Evolutionary conservation across 2,329 filamentous ascomycete genomes (phyloP), one percentile per base, ranked within the genome.

Genomic region (Pseudogymnoascus pannorum): DNA sequence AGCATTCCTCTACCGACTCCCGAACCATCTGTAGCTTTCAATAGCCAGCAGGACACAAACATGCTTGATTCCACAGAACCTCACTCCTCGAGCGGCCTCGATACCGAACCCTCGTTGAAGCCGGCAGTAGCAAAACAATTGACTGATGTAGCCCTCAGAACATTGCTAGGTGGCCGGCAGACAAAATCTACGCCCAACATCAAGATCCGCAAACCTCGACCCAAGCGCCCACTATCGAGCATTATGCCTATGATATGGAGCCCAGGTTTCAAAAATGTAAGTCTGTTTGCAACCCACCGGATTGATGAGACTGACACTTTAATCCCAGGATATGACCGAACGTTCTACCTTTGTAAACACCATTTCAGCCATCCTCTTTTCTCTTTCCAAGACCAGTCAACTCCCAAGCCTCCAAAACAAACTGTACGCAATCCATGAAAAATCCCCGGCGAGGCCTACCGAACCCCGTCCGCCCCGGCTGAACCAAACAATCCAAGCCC

Each of bases 191-290:
- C 58, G 5, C 57, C 54, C 12, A 63, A 42, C 7, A n/a, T 69
- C 11, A 22, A 61, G n/a, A 5, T 68, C 24, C n/a, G 61, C 6
- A 64, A 62, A 31, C 57, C 60, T 22, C 58, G 35, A 3, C 64
- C 62, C 1, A 57, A 35, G 29, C 54, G 51, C 16, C 59, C 64
- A 12, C 59, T 69, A 22, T 66, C 65, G n/a, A 60, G 22, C 7
- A 58, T 69, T 12, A 62, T 64, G 12, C 70, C 70, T 1, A 57
- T 58, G 7, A 60, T 69, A 11, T 72, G 70, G 63, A 66, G 64
- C 62, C 68, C 69, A 5, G 68, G 66, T 0, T 71, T 69, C 38
- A 66, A 65, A 61, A 61, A 69, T 59, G 69, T 69, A 64, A 7
- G 29, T 31, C 33, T 36, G n/a, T 18, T n/a, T 40, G 11, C 6